Evolutionary conservation across 495 filamentous ascomycete genomes (phyloP), one percentile per base, ranked within the genome.

Genomic region (Peziza echinospora): DNA sequence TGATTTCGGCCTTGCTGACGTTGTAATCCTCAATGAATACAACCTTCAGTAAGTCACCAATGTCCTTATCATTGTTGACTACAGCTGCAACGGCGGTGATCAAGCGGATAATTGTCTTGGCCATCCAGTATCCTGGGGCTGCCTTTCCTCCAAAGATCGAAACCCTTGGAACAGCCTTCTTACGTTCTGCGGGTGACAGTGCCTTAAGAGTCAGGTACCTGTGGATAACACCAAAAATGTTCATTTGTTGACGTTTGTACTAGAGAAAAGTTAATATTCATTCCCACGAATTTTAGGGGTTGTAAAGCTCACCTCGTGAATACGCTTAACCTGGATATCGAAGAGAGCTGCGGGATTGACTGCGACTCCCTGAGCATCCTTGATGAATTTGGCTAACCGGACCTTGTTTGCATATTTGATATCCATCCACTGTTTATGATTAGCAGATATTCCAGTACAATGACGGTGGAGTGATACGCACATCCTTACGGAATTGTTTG

Each of bases 61-160:
- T 74, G 41, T 96, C 89, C 26, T 73, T 65, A 57, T 97, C 89
- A 7, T 77, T 78, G 64, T 97, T 97, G 51, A 97, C 78, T 2
- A 94, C 80, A n/a, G 72, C 64, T 5, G 84, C 84, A 34, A 96
- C 91, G 49, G 73, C 78, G 67, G 91, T 93, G 67, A 97, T 80
- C 43, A 97, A 73, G 60, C 94, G 85, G 49, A 97, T 97, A 51
- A 97, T 82, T 6, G 87, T 87, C 73, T 97, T 97, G 17, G 89
- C 89, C 89, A 97, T 97, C 91, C 91, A 97, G 66, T 97, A 97
- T 2, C 89, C 89, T 2, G 89, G 89, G 0, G 89, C 89, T 17
- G 89, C 89, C 64, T 97, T 97, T 48, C 89, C 89, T 52, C 91
- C 89, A 60, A 97, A 93, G 64, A 97, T 91, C 24, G 83, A 91